phyloP scores from a whole-genome alignment of 345 rosid species.

The Toxicodendron radicans region DNA sequence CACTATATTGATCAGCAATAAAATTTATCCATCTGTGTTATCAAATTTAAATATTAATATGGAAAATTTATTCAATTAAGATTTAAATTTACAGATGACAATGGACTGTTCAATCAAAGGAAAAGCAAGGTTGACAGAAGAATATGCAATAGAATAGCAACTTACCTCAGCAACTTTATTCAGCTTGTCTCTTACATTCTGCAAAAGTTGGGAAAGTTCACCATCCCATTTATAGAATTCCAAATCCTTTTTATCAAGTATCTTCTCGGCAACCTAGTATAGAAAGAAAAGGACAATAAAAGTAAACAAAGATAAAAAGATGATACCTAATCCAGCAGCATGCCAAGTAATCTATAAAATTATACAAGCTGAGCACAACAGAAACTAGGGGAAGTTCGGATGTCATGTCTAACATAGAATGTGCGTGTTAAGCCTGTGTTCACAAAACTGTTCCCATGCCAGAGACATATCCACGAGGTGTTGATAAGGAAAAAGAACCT shows the following conservation, averaged over 20 bases:
- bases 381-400: neutral
- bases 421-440: neutral
- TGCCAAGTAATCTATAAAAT: neutral
- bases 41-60: neutral
- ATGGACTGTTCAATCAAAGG: neutral
- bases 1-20: neutral
- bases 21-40: neutral
- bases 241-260: constrained; percentile 64
- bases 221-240: constrained; percentile 95
- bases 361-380: neutral
- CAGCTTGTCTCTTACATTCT: constrained; percentile 81
- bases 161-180: constrained; percentile 71
- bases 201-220: constrained; percentile 67
- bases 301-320: neutral
- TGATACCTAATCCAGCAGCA: neutral
- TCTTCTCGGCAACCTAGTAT: constrained; percentile 63
- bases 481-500: too few species aligned
- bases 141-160: neutral
- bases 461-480: too few species aligned
- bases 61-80: neutral
- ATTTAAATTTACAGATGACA: neutral
- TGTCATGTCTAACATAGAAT: neutral
- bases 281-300: neutral
- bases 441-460: neutral
- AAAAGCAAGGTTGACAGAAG: neutral